A percentile compares a stretch with the other conserved stretches of the same genome.
These are phyloP conservation scores for grape (Vitis vinifera) DNA, from an alignment of 164 flowering plant species.

Conservation along the genomic window DNA sequence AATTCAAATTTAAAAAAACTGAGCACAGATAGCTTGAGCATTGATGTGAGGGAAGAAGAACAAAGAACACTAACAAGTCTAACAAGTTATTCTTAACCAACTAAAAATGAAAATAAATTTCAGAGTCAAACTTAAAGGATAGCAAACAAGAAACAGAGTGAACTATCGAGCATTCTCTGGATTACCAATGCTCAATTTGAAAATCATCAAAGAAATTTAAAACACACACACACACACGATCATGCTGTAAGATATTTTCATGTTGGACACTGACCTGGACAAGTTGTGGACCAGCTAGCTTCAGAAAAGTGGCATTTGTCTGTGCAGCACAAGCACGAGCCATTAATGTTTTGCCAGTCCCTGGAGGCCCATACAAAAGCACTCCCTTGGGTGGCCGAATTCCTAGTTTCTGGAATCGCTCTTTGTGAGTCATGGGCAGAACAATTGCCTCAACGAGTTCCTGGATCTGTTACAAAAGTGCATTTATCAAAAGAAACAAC, in stretches of 20 bases:
- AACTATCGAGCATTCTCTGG: too few relatives aligned
- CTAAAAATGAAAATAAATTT: too few relatives aligned
- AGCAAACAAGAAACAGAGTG: too few relatives aligned
- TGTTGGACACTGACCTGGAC: conserved; percentile 13
- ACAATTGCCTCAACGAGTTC: conserved; percentile 31
- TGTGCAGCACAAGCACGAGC: conserved; percentile 30
- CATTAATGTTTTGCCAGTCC: conserved; percentile 24
- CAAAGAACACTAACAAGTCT: too few relatives aligned
- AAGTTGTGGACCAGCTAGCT: conserved; percentile 25
- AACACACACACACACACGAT: conserved; percentile 21
- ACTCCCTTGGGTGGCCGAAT: conserved; percentile 25
- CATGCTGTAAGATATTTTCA: conserved; percentile 17
- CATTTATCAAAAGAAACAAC: neutral
- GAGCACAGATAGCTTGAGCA: too few relatives aligned
- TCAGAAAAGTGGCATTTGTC: conserved; percentile 29
- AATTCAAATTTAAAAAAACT: too few relatives aligned
- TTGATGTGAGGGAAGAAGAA: too few relatives aligned
- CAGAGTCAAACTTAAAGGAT: too few relatives aligned
- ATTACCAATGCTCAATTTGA: neutral
- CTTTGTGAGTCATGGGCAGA: conserved; percentile 22
- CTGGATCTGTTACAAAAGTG: conserved; percentile 42
- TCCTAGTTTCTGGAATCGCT: conserved; percentile 19
- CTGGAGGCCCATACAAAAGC: conserved; percentile 22
- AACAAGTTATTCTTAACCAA: too few relatives aligned
- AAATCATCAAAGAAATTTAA: conserved; percentile 16